A percentile compares a stretch with the other conserved stretches of the same genome.
Evolutionary conservation across 2,329 filamentous ascomycete genomes (phyloP).

Genomic region (Fusarium temperatum): DNA sequence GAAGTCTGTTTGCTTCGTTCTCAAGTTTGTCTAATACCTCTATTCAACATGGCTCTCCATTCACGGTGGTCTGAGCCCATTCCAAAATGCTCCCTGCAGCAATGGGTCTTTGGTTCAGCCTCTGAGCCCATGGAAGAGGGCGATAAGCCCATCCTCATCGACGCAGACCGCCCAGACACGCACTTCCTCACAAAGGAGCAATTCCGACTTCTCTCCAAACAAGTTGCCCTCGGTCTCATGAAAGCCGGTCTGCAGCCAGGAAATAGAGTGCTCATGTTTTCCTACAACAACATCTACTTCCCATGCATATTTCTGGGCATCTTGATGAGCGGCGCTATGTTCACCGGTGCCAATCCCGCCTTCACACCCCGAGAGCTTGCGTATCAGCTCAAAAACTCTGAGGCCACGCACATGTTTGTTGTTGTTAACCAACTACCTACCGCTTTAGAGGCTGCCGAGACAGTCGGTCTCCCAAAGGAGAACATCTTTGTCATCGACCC

Average conservation of each 20-base stretch:
- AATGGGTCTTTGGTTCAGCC: constrained; percentile 63
- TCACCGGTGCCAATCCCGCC: constrained; percentile 77
- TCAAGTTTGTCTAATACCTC: not conserved
- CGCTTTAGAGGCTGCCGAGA: constrained; percentile 71
- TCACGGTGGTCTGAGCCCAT: constrained; percentile 57
- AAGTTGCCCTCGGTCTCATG: constrained; percentile 73
- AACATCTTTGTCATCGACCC: constrained; percentile 75
- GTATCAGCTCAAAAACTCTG: constrained; percentile 78
- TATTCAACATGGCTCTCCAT: constrained; percentile 52
- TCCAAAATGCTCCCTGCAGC: constrained; percentile 61
- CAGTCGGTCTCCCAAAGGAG: constrained; percentile 61
- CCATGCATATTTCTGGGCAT: constrained; percentile 75
- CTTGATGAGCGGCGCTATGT: constrained; percentile 79
- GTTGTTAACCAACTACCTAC: constrained; percentile 67
- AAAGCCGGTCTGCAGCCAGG: constrained; percentile 70
- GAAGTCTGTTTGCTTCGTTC: not conserved
- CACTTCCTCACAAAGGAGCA: constrained; percentile 70
- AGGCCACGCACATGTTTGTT: constrained; percentile 71
- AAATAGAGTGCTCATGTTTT: constrained; percentile 77
- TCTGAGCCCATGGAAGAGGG: constrained; percentile 48
- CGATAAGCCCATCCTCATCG: constrained; percentile 62
- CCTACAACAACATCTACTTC: constrained; percentile 79
- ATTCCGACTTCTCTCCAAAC: constrained; percentile 76
- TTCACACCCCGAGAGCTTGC: constrained; percentile 75
- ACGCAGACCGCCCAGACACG: constrained; percentile 72